A percentile compares a stretch with the other conserved stretches of the same genome.
Conservation (phyloP, 306 rosid species). For the Phaseolus lunatus region DNA sequence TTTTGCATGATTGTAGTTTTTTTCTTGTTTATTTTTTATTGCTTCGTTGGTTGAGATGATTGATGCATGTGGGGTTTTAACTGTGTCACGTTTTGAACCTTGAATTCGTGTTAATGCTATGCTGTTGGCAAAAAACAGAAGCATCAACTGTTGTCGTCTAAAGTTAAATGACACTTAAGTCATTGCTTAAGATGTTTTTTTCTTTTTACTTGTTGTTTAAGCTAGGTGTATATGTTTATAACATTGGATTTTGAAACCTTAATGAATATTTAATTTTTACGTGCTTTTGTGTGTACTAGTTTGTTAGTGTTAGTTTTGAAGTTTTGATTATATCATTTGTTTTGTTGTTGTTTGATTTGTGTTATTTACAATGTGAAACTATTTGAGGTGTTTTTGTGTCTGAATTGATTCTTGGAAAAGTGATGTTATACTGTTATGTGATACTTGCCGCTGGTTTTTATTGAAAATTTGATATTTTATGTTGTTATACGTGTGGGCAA, state of each 20-base stretch:
- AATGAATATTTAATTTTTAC: background rate
- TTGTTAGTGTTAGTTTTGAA: background rate
- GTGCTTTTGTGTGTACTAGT: background rate
- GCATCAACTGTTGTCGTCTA: background rate
- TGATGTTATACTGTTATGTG: slow-evolving; percentile 5
- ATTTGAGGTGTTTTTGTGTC: background rate
- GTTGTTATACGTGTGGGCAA: slow-evolving; percentile 1
- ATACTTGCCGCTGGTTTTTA: background rate
- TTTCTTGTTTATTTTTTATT: no score
- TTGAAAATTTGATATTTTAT: slow-evolving; percentile 22
- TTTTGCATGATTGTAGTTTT: background rate
- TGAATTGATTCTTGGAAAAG: slow-evolving; percentile 1
- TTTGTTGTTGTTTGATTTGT: background rate
- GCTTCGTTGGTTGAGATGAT: background rate
- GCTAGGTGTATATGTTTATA: background rate
- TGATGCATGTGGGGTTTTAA: slow-evolving; percentile 26
- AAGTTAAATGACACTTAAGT: background rate
- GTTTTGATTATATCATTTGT: background rate
- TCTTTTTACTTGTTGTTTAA: background rate
- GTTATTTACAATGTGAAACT: slow-evolving; percentile 1
- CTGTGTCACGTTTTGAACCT: background rate
- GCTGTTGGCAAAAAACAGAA: background rate
- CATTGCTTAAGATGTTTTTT: background rate
- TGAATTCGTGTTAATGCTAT: background rate
- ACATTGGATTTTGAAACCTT: background rate